phyloP scores from a whole-genome alignment of 192 early-diverging fungal species.

The Jimgerdemannia flammicorona region DNA sequence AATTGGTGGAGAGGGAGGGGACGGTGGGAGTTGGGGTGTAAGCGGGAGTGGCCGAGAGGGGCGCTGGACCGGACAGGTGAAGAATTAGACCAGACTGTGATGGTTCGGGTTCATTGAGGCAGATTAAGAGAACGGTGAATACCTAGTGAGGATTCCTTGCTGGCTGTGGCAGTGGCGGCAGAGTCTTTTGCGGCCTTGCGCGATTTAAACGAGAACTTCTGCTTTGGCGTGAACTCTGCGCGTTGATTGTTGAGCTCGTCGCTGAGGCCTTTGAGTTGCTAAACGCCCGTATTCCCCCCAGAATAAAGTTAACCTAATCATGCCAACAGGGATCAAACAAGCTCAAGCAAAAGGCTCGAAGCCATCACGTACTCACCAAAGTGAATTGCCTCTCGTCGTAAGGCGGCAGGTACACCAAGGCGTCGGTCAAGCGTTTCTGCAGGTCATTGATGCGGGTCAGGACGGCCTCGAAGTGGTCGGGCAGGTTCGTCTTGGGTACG shows the following conservation, averaged over 20 bases:
- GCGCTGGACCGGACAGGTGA: too few relatives aligned
- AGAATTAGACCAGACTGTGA: too few relatives aligned
- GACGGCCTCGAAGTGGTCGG: slow-evolving; percentile 29
- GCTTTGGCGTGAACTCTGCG: slow-evolving; percentile 44
- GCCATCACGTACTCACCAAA: slow-evolving; percentile 27
- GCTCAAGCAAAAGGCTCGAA: background rate
- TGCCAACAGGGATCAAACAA: background rate
- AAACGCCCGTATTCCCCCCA: background rate
- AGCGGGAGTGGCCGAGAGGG: background rate
- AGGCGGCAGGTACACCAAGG: slow-evolving; percentile 56
- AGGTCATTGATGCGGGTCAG: slow-evolving; percentile 49
- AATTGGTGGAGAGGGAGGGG: background rate
- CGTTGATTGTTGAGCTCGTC: slow-evolving; percentile 31
- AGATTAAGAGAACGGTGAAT: too few relatives aligned
- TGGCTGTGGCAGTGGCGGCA: background rate
- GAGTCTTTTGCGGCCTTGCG: slow-evolving; percentile 19
- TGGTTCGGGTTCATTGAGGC: too few relatives aligned
- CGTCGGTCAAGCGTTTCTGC: slow-evolving; percentile 58
- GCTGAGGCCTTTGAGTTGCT: slow-evolving; percentile 48
- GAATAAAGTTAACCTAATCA: background rate
- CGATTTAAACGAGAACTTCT: slow-evolving; percentile 70
- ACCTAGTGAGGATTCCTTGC: too few relatives aligned
- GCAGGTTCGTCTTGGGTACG: slow-evolving; percentile 17
- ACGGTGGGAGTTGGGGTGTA: background rate
- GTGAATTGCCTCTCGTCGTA: slow-evolving; percentile 66